These are phyloP conservation scores for Cyberlindnera maclurae DNA, from an alignment of 805 yeast genomes.

Conservation along the genomic window DNA sequence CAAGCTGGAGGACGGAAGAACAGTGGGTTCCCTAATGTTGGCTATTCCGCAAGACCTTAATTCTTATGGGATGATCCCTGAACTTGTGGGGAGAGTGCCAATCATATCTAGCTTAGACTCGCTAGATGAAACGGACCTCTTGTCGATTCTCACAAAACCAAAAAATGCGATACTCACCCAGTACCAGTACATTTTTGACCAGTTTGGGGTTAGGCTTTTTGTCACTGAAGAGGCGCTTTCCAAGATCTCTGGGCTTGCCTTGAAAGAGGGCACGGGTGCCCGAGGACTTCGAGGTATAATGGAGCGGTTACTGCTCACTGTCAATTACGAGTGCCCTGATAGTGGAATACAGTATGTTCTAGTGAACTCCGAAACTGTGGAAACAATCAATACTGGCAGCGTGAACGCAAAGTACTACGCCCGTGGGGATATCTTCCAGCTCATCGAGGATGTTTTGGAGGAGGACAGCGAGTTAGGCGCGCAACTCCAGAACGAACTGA, in stretches of 20 bases:
- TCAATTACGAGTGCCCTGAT: conserved; percentile 56
- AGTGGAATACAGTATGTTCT: conserved; percentile 45
- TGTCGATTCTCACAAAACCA: conserved; percentile 46
- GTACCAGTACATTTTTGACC: conserved; percentile 45
- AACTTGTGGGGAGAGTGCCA: conserved; percentile 53
- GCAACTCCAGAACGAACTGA: conserved; percentile 25
- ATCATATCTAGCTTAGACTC: conserved; percentile 43
- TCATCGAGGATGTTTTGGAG: conserved; percentile 32
- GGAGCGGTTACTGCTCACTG: conserved; percentile 43
- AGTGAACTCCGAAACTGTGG: conserved; percentile 38
- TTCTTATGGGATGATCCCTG: conserved; percentile 51
- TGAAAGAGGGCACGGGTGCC: conserved; percentile 53
- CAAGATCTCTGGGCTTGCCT: conserved; percentile 41
- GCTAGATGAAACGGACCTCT: conserved; percentile 37
- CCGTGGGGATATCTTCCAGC: conserved; percentile 34
- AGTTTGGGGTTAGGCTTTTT: conserved; percentile 43
- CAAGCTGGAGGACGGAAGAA: conserved; percentile 30
- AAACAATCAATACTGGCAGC: conserved; percentile 28
- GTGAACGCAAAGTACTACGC: conserved; percentile 38
- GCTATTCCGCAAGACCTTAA: conserved; percentile 45
- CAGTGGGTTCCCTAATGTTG: conserved; percentile 35
- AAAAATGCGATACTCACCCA: conserved; percentile 47
- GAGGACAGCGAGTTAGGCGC: conserved; percentile 36
- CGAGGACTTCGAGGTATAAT: conserved; percentile 50
- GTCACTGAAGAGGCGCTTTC: conserved; percentile 42